phyloP scores from a whole-genome alignment of 768 basidiomycete species.

The Russula earlei region DNA sequence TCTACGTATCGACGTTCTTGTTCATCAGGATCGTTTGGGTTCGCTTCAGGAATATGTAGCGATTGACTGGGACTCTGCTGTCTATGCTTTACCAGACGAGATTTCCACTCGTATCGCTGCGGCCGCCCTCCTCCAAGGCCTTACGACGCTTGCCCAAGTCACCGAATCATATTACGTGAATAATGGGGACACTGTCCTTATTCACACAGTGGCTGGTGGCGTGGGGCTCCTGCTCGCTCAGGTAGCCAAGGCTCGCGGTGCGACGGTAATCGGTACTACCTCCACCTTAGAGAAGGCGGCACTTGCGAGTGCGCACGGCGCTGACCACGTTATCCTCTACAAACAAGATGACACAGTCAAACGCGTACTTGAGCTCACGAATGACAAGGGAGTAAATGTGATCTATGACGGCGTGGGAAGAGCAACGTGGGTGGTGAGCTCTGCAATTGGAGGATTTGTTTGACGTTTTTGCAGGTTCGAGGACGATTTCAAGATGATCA shows the following conservation, averaged over 20 bases:
- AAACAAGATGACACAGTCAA: constrained; percentile 64
- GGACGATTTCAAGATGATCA: constrained; percentile 70
- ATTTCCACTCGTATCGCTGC: constrained; percentile 56
- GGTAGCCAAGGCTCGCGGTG: constrained; percentile 63
- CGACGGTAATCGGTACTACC: constrained; percentile 87
- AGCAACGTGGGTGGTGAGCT: constrained; percentile 53
- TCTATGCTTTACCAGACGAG: constrained; percentile 54
- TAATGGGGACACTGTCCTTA: constrained; percentile 66
- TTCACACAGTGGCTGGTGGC: constrained; percentile 91
- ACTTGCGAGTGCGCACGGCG: constrained; percentile 69
- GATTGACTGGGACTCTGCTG: constrained; percentile 45
- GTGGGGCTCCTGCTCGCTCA: constrained; percentile 65
- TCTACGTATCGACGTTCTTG: not conserved
- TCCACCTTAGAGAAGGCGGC: constrained; percentile 78
- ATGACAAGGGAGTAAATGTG: constrained; percentile 74
- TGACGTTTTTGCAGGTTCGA: constrained; percentile 49
- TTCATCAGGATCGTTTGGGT: constrained; percentile 35
- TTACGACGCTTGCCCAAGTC: constrained; percentile 70
- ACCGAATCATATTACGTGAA: constrained; percentile 82
- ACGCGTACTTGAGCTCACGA: constrained; percentile 64
- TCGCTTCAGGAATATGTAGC: constrained; percentile 67
- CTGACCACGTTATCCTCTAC: constrained; percentile 82
- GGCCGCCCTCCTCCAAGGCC: constrained; percentile 58
- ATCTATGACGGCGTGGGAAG: constrained; percentile 96
- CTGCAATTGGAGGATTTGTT: not conserved